Percentiles rank a stretch among this genome's conserved stretches.
Evolutionary conservation across 352 stramenopile species (phyloP).

Genomic region (Globisporangium mamillatum): DNA sequence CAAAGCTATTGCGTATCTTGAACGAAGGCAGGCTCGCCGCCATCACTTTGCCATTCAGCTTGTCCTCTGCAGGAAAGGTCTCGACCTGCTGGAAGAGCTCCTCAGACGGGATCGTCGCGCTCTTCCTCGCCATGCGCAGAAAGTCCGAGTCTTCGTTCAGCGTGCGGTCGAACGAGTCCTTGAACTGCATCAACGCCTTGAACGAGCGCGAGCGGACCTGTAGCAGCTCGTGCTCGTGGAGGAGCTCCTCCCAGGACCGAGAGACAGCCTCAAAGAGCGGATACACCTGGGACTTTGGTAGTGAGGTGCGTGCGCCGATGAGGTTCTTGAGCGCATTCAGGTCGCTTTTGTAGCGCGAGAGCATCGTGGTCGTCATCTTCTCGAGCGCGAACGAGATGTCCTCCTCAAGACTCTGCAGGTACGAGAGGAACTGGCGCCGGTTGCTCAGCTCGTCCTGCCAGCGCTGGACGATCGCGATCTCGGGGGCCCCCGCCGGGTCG

Average conservation of each 20-base stretch:
- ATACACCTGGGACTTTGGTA: conserved; percentile 94
- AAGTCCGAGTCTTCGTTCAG: conserved; percentile 55
- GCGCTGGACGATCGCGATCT: conserved; percentile 50
- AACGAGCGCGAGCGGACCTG: conserved; percentile 64
- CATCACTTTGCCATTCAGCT: conserved; percentile 18
- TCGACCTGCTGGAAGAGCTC: conserved; percentile 72
- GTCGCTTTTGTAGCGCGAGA: conserved; percentile 68
- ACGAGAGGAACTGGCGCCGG: conserved; percentile 89
- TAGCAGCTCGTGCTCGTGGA: conserved; percentile 68
- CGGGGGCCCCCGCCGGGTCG: conserved; percentile 9
- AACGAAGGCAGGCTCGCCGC: conserved; percentile 21
- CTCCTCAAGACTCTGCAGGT: conserved; percentile 90
- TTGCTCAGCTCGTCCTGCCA: conserved; percentile 93
- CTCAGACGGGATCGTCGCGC: conserved; percentile 52
- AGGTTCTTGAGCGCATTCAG: conserved; percentile 71
- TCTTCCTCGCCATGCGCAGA: conserved; percentile 46
- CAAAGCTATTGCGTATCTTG: conserved; percentile 29
- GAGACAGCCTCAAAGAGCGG: conserved; percentile 91
- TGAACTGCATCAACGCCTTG: conserved; percentile 71
- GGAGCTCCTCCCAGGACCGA: conserved; percentile 79
- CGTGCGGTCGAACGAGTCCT: conserved; percentile 65
- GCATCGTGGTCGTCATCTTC: conserved; percentile 67
- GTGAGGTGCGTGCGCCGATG: conserved; percentile 80
- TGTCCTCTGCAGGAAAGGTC: conserved; percentile 48
- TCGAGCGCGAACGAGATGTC: conserved; percentile 83